These are phyloP conservation scores for Quercus mongolica DNA, from an alignment of 306 rosid genomes.

Conservation along the genomic window DNA sequence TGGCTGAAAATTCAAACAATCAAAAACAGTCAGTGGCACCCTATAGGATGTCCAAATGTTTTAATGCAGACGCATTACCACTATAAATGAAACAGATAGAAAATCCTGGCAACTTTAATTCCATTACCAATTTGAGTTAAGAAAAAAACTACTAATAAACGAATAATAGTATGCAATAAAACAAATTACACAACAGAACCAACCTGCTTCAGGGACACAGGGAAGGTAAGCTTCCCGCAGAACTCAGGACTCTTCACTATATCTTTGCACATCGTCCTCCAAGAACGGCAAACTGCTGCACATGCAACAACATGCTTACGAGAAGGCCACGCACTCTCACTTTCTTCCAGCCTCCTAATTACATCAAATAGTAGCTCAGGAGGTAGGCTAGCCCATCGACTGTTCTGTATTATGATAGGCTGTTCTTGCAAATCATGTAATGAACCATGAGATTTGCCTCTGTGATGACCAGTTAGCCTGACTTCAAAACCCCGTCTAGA, in stretches of 20 bases:
- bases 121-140: background rate
- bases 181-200: background rate
- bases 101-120: background rate
- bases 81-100: background rate
- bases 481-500: slow-evolving; percentile 84
- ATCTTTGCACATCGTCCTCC: slow-evolving; percentile 91
- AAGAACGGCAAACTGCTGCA: slow-evolving; percentile 80
- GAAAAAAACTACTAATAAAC: background rate
- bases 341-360: slow-evolving; percentile 79
- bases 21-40: background rate
- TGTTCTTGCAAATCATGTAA: slow-evolving; percentile 69
- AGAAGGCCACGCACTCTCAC: slow-evolving; percentile 80
- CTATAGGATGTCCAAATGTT: background rate
- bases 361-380: slow-evolving; percentile 74
- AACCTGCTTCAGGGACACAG: slow-evolving; percentile 88
- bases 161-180: background rate
- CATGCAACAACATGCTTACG: slow-evolving; percentile 84
- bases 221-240: slow-evolving; percentile 83
- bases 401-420: slow-evolving; percentile 58
- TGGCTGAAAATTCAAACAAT: slow-evolving; percentile 52
- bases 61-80: background rate
- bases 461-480: slow-evolving; percentile 56
- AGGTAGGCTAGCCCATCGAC: slow-evolving; percentile 85
- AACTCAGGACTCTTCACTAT: slow-evolving; percentile 72
- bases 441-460: slow-evolving; percentile 83